Evolutionary conservation across 257 asterid genomes (phyloP), one percentile per base, ranked within the genome.

Genomic region (Nicotiana knightiana): DNA sequence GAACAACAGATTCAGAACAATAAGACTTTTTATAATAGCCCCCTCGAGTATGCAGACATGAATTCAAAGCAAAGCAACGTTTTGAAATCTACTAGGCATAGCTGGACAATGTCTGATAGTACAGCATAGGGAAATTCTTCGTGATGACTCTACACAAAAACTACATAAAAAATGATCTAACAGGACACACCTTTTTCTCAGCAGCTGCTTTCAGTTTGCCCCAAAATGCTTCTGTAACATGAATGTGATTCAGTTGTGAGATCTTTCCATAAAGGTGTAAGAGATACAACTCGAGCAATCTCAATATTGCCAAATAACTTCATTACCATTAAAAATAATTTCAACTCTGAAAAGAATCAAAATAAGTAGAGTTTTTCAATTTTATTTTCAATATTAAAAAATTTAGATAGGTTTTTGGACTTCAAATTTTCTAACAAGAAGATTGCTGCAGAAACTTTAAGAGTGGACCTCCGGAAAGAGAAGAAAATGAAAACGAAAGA

Each of bases 181-280:
- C 32, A 81, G 54, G 28, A 68, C 78, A 39, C 90, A 94, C 98
- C 97, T 90, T 91, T 86, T 87, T 82, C 87, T 91, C 95, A 77
- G 95, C 95, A 84, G 91, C 88, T 37, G 83, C 81, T 89, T 87
- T 92, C 75, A 94, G 85, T 83, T 93, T 94, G 81, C 82, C 85
- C 97, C 95, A 94, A 81, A 94, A 94, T 77, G 91, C 94, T 85
- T 89, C 98, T 91, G 92, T 73, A 77, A 37, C 73, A 83, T 75
- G 55, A 58, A 46, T 51, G 26, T 75, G 80, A 75, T 75, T 75
- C 80, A 75, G 80, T 75, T 24, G 15, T 51, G 80, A 73, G 39
- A 73, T 6, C 57, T 71, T 71, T 46, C 35, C 61, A 24, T 21
- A 12, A 26, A 21, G 59, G 35, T 12, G 61, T 46, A 71, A 46